phyloP scores from a whole-genome alignment of 305 asterid genomes.

The Solanum hybrid region DNA sequence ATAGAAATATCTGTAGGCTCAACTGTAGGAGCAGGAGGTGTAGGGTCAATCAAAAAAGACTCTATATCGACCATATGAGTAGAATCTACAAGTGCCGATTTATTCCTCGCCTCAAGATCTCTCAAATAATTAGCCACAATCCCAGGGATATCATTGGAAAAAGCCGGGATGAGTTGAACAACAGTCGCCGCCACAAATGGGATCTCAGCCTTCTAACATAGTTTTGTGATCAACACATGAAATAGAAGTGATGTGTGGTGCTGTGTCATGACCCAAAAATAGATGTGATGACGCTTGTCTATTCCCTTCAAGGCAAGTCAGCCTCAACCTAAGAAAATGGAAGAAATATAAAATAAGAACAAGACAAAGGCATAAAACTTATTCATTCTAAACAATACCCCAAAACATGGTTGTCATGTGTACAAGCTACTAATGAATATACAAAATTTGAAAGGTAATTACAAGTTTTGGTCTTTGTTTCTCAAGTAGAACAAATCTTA shows the following conservation, averaged over 20 bases:
- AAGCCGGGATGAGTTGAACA: not conserved
- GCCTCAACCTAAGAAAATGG: not conserved
- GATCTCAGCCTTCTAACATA: not conserved
- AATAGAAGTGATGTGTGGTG: not conserved
- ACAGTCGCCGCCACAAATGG: not conserved
- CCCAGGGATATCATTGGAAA: not conserved
- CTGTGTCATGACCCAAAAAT: not conserved
- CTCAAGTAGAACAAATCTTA: not conserved
- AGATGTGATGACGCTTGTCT: not conserved
- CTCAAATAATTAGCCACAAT: not conserved
- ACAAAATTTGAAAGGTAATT: not conserved
- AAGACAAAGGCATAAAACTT: not conserved
- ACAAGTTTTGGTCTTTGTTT: not conserved
- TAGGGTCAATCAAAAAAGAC: not conserved
- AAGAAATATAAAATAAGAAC: not conserved
- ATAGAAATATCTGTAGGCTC: not conserved
- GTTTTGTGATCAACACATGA: not conserved
- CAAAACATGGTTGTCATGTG: not conserved
- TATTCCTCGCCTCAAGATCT: not conserved
- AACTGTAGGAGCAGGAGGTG: not conserved
- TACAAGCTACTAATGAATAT: not conserved
- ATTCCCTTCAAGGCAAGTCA: not conserved
- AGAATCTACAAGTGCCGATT: not conserved
- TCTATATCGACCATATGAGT: not conserved
- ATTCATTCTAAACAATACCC: not conserved